phyloP scores from a whole-genome alignment of 1,284 basidiomycete species.

The Apiotrichum mycotoxinovorans region DNA sequence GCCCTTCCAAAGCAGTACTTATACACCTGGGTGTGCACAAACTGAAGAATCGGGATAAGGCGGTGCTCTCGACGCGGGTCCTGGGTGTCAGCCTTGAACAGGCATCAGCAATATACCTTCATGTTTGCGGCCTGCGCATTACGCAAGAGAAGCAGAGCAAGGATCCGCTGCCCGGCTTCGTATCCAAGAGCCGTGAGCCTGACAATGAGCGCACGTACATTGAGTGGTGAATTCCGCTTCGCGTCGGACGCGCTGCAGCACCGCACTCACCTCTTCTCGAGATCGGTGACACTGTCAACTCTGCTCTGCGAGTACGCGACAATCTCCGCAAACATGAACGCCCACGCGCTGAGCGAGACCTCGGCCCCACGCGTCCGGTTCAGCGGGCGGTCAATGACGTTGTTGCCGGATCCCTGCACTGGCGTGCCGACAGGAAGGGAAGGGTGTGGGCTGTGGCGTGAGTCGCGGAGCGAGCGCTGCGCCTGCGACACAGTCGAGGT shows the following conservation, averaged over 20 bases:
- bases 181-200: slow-evolving; percentile 87
- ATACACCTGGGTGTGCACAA: slow-evolving; percentile 90
- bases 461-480: slow-evolving; percentile 11
- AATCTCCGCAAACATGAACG: slow-evolving; percentile 85
- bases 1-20: slow-evolving; percentile 86
- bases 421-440: neutral
- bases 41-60: slow-evolving; percentile 82
- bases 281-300: slow-evolving; percentile 87
- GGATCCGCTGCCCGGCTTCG: slow-evolving; percentile 75
- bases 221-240: neutral
- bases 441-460: slow-evolving; percentile 8
- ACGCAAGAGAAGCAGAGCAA: slow-evolving; percentile 51
- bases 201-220: slow-evolving; percentile 4
- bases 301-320: slow-evolving; percentile 93
- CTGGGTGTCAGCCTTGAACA: slow-evolving; percentile 57
- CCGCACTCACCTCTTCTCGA: slow-evolving; percentile 68
- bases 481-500: slow-evolving; percentile 12
- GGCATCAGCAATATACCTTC: slow-evolving; percentile 57
- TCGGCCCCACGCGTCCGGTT: slow-evolving; percentile 77
- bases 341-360: slow-evolving; percentile 74
- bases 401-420: neutral
- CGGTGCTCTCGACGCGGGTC: slow-evolving; percentile 82
- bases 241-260: neutral
- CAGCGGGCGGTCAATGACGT: slow-evolving; percentile 73
- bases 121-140: slow-evolving; percentile 42